Percentiles rank a stretch among this genome's conserved stretches.
Conservation (phyloP, 768 basidiomycete species). For the Rhodotorula toruloides region DNA sequence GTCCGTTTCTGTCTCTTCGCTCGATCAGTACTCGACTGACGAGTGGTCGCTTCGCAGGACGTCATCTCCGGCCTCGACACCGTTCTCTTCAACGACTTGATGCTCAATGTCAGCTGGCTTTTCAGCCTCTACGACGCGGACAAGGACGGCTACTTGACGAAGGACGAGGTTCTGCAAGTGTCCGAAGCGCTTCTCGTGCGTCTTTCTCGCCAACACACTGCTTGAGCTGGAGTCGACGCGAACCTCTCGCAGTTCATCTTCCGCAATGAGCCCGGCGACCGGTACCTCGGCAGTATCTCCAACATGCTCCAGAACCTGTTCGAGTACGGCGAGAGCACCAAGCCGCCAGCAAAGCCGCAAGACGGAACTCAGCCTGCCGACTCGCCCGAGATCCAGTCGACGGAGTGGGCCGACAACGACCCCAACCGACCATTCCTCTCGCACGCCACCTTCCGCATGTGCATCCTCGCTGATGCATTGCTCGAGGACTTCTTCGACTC, state of each 20-base stretch:
- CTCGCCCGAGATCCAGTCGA: too few species aligned
- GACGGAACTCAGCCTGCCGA: too few species aligned
- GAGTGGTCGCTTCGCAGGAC: constrained; percentile 56
- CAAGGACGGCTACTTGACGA: constrained; percentile 88
- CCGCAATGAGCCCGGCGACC: constrained; percentile 91
- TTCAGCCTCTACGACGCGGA: constrained; percentile 85
- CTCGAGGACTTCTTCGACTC: constrained; percentile 95
- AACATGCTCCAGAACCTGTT: constrained; percentile 94
- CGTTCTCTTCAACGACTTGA: constrained; percentile 91
- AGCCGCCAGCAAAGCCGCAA: too few species aligned
- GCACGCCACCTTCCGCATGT: constrained; percentile 96
- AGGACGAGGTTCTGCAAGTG: constrained; percentile 90
- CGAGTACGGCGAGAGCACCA: constrained; percentile 61
- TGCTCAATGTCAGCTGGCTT: constrained; percentile 99
- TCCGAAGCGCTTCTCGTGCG: constrained; percentile 87
- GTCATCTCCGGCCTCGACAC: constrained; percentile 80
- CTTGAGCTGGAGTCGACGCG: not conserved
- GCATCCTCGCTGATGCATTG: constrained; percentile 91
- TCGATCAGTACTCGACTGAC: too few species aligned
- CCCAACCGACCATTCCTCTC: constrained; percentile 58
- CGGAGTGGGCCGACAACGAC: not conserved
- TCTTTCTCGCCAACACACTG: not conserved
- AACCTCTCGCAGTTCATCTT: constrained; percentile 76
- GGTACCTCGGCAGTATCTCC: constrained; percentile 82
- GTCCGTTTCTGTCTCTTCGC: constrained; percentile 48